Conservation (phyloP, 768 basidiomycete species). For the Multifurca ochricompacta region DNA sequence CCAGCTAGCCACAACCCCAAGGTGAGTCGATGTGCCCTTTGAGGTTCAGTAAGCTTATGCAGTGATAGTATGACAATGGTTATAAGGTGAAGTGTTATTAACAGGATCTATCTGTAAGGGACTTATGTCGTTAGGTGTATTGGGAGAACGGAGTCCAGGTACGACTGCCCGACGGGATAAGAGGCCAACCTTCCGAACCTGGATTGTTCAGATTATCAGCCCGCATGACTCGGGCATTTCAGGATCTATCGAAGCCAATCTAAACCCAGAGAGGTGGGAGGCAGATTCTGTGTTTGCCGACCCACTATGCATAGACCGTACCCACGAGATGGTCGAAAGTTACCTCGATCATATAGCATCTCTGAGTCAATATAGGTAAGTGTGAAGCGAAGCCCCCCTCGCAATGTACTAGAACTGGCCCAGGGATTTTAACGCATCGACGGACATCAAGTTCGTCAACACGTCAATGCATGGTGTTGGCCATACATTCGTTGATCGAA, state of each 20-base stretch:
- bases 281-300: slow-evolving; percentile 32
- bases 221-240: slow-evolving; percentile 82
- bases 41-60: slow-evolving; percentile 2
- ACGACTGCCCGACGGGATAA: neutral
- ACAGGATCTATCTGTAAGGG: neutral
- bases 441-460: slow-evolving; percentile 59
- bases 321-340: slow-evolving; percentile 46
- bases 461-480: slow-evolving; percentile 92
- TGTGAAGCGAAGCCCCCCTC: neutral
- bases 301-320: slow-evolving; percentile 45
- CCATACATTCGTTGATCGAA: slow-evolving; percentile 49
- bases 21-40: slow-evolving; percentile 31
- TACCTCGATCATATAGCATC: slow-evolving; percentile 43
- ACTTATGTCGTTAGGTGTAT: slow-evolving; percentile 49
- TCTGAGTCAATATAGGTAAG: slow-evolving; percentile 25
- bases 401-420: neutral
- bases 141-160: slow-evolving; percentile 89
- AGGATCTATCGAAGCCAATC: slow-evolving; percentile 49
- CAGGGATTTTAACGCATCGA: slow-evolving; percentile 33
- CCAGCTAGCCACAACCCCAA: slow-evolving; percentile 85
- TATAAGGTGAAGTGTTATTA: slow-evolving; percentile 51
- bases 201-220: slow-evolving; percentile 56
- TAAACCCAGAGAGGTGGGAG: slow-evolving; percentile 46
- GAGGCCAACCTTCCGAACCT: neutral
- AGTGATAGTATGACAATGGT: slow-evolving; percentile 68